Base-by-base conservation (phyloP, 371 early-diverging fungal species). In the Mortierella sp. region DNA sequence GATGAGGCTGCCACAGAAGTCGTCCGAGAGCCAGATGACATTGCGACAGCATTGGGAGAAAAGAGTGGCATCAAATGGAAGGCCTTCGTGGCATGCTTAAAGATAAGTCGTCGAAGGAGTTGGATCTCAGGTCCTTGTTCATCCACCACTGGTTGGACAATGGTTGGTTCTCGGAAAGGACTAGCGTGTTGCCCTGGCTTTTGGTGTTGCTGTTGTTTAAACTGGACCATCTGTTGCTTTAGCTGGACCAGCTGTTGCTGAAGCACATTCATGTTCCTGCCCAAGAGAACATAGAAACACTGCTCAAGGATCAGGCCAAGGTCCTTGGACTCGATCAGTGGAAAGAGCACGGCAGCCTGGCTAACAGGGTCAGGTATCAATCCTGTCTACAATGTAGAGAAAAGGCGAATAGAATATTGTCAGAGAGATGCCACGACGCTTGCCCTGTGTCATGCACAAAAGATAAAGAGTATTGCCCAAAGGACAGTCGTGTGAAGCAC, bases 31-130 rank as follows among this genome's bases (percentile, higher is more conserved):
- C n/a, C n/a, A n/a, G n/a, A n/a, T n/a, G n/a, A n/a, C 16, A 19
- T 23, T 16, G 21, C 21, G 51, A 23, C 21, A 51, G 9, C 16
- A 18, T n/a, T n/a, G n/a, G n/a, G n/a, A n/a, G n/a, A n/a, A n/a
- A 80, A 80, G 30, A 80, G 68, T 16, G 80, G 70, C 70, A 73
- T 66, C 50, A 80, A 26, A 47, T 73, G 80, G 37, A 73, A 73
- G 16, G 80, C 61, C n/a, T 57, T 60, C 19, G 51, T 48, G 16
- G 80, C 80, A 37, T 80, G 80, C 61, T 80, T 80, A 43, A 80
- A 73, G 16, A 80, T 72, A 57, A 80, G 21, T 21, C 67, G 61
- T 19, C 46, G 70, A 30, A 74, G 62, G 19, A 70, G 53, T n/a
- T 52, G 58, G 45, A 74, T 45, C 46, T 80, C 80, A 3, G 62